Percentiles rank a stretch among this genome's conserved stretches.
Evolutionary conservation across 2,329 filamentous ascomycete genomes (phyloP).

Genomic region (Pseudonectria foliicola): DNA sequence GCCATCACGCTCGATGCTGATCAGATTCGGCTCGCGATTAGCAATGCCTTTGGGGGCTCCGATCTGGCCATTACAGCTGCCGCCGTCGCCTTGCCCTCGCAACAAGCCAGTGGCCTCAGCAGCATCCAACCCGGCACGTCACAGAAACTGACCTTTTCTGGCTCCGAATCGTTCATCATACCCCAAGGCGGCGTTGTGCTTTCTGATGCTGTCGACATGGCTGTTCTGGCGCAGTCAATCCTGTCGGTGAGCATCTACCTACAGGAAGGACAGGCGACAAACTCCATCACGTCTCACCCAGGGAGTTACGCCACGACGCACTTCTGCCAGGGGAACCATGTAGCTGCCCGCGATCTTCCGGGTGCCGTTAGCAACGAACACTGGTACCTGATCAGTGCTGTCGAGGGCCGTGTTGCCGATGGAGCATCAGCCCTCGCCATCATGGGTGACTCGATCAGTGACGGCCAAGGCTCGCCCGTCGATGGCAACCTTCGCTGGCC

Average conservation of each 20-base stretch:
- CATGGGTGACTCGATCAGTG: constrained; percentile 61
- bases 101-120: constrained; percentile 43
- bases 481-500: constrained; percentile 48
- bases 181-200: constrained; percentile 50
- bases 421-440: constrained; percentile 40
- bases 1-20: constrained; percentile 45
- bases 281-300: constrained; percentile 52
- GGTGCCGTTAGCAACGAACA: constrained; percentile 28
- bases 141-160: constrained; percentile 48
- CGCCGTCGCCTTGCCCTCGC: constrained; percentile 45
- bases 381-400: constrained; percentile 53
- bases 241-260: constrained; percentile 53
- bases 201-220: constrained; percentile 50
- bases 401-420: constrained; percentile 45
- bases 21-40: constrained; percentile 51
- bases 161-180: constrained; percentile 39
- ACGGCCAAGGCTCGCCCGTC: constrained; percentile 53
- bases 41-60: constrained; percentile 53
- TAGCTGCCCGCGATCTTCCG: constrained; percentile 33
- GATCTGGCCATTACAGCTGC: constrained; percentile 51
- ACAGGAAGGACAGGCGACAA: constrained; percentile 44
- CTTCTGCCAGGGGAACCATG: constrained; percentile 45
- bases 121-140: constrained; percentile 41
- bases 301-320: constrained; percentile 53
- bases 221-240: constrained; percentile 39